Base-by-base conservation (phyloP, 495 filamentous ascomycete species). In the Daldinia vernicosa region DNA sequence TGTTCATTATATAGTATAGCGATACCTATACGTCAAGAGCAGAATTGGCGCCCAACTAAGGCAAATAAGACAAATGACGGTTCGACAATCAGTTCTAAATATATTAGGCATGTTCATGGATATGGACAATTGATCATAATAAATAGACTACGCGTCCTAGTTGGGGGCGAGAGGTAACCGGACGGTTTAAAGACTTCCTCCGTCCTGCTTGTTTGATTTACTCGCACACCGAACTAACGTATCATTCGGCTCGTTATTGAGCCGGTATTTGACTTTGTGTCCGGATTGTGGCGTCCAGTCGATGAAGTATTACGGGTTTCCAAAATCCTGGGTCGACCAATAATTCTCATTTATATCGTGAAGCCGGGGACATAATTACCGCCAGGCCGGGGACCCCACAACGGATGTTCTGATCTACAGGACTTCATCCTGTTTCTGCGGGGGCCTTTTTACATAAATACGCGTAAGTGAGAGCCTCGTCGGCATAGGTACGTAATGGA, bases 371-470 rank as follows among this genome's bases (percentile, higher is more conserved):
- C 43, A 47, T 22, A 47, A 47, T 5, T 3, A 47, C 43, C 43
- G 43, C 22, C 19, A 47, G 43, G 8, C 43, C 43, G 43, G 43
- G 43, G 43, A 47, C 43, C 43, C 43, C 43, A 47, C 43, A 47
- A 11, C 17, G 17, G 19, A 11, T 12, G 8, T 47, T 47, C 17
- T 47, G 19, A 47, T 47, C 43, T 47, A 47, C 43, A 19, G 43
- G 43, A 19, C 8, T 47, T 47, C 24, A 19, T 47, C 19, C 17
- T 47, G 8, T 24, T 47, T 47, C 43, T 47, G 43, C 43, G 43
- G 43, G 39, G 17, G 43, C 2, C 4, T 2, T 22, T 47, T 47
- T 24, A 24, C 43, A 47, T 47, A 47, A 22, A 24, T 47, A 47
- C 43, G 22, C 19, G 19, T 47, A 24, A 19, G 3, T 47, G 19